These are phyloP conservation scores for Sclerotinia spermophila DNA, from an alignment of 2,329 filamentous ascomycete species.

Conservation along the genomic window DNA sequence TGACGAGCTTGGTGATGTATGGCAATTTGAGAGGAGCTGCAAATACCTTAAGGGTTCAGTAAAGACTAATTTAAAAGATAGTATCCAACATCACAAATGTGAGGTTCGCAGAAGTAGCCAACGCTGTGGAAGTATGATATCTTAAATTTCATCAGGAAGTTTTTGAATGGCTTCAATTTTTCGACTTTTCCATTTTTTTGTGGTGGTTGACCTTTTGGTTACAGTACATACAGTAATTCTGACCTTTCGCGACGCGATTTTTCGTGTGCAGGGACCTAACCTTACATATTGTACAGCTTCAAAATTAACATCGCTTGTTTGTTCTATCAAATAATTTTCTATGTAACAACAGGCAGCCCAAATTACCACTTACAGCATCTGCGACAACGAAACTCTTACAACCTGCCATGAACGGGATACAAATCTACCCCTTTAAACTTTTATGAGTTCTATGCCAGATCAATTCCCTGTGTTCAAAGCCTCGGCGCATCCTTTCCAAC, in stretches of 20 bases:
- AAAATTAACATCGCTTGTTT: slow-evolving; percentile 20
- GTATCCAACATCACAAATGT: neutral
- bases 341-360: slow-evolving; percentile 1
- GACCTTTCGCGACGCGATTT: slow-evolving; percentile 17
- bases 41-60: neutral
- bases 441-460: slow-evolving; percentile 7
- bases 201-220: slow-evolving; percentile 4
- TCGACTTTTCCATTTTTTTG: neutral
- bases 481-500: slow-evolving; percentile 29
- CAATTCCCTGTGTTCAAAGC: slow-evolving; percentile 12
- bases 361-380: slow-evolving; percentile 6
- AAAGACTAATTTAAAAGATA: slow-evolving; percentile 2
- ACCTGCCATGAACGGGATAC: slow-evolving; percentile 3
- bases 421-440: neutral
- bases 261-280: slow-evolving; percentile 15
- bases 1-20: neutral
- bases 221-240: neutral
- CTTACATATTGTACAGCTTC: slow-evolving; percentile 15
- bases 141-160: neutral
- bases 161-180: neutral
- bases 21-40: neutral
- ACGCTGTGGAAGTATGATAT: neutral
- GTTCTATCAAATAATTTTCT: slow-evolving; percentile 17
- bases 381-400: slow-evolving; percentile 2
- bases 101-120: slow-evolving; percentile 2